phyloP scores from a whole-genome alignment of 2,329 filamentous ascomycete genomes.

The Blastomyces parvus region DNA sequence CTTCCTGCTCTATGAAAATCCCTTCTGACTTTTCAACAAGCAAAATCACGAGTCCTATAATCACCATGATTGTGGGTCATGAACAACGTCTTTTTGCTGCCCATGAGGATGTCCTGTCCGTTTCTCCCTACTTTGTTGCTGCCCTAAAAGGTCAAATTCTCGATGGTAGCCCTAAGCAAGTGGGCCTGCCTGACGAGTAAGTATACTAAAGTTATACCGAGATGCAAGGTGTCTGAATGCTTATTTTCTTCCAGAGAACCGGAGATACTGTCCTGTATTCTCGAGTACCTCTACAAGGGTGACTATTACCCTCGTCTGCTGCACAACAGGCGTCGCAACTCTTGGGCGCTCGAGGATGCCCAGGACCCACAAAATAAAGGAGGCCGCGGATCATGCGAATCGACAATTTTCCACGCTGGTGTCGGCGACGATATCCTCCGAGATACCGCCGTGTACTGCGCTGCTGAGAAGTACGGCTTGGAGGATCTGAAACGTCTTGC shows the following conservation, averaged over 20 bases:
- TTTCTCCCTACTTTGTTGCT: constrained; percentile 74
- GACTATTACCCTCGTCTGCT: constrained; percentile 88
- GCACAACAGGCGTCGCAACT: constrained; percentile 74
- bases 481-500: constrained; percentile 86
- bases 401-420: constrained; percentile 68
- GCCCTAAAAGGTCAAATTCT: constrained; percentile 63
- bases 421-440: constrained; percentile 69
- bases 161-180: constrained; percentile 61
- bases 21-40: constrained; percentile 20
- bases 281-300: constrained; percentile 95
- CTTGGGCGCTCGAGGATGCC: constrained; percentile 78
- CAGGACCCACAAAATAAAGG: constrained; percentile 46
- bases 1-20: constrained; percentile 1
- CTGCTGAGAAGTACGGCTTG: constrained; percentile 80
- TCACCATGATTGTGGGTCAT: constrained; percentile 73
- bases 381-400: constrained; percentile 56
- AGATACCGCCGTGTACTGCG: constrained; percentile 91
- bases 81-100: constrained; percentile 89
- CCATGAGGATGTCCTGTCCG: constrained; percentile 81
- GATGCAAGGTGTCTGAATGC: constrained; percentile 8
- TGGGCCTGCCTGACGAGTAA: constrained; percentile 60
- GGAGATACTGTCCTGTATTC: constrained; percentile 83
- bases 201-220: constrained; percentile 11
- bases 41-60: constrained; percentile 59
- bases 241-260: constrained; percentile 60